Evolutionary conservation across 352 stramenopile species (phyloP), one percentile per base, ranked within the genome.

Genomic region (Phytophthora cryptogea): DNA sequence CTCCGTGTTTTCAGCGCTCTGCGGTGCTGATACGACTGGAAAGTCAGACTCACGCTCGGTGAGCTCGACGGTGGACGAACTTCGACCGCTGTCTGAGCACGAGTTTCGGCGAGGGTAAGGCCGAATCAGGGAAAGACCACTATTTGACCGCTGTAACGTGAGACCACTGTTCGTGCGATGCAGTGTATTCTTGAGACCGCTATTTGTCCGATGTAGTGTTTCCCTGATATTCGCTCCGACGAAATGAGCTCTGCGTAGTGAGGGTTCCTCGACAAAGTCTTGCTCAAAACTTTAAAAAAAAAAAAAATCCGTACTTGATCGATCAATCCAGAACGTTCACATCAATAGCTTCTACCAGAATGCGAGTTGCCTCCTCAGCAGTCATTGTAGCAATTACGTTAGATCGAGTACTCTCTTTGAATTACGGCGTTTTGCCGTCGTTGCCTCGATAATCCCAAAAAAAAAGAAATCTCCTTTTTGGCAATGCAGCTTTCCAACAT

Each of bases 301-400:
- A n/a, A n/a, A n/a, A n/a, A n/a, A 68, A 68, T 1, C 59, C 59
- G 17, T 54, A 68, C 37, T 63, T 68, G 37, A 68, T 63, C 1
- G 59, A 45, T 11, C 53, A 52, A 9, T 68, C 52, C 2, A 50
- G 49, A 9, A 44, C 13, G 9, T 57, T 59, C 0, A 67, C 20
- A 20, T 67, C 51, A 7, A 67, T 67, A 1, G 46, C 44, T 33
- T 67, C 48, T 7, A 55, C 50, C 26, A 66, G 8, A 2, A 66
- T 60, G 1, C 39, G 45, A 20, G 55, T 45, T 16, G 43, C 54
- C 27, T 62, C 54, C 4, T 14, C 9, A 8, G 54, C 9, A 8
- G 54, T 32, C 13, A 46, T 62, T 27, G 48, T 49, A 1, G 35
- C 42, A 26, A 54, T 54, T 6, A 62, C 35, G 32, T 17, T 49